Conservation (phyloP, 371 early-diverging fungal species). For the Phascolomyces articulosus region DNA sequence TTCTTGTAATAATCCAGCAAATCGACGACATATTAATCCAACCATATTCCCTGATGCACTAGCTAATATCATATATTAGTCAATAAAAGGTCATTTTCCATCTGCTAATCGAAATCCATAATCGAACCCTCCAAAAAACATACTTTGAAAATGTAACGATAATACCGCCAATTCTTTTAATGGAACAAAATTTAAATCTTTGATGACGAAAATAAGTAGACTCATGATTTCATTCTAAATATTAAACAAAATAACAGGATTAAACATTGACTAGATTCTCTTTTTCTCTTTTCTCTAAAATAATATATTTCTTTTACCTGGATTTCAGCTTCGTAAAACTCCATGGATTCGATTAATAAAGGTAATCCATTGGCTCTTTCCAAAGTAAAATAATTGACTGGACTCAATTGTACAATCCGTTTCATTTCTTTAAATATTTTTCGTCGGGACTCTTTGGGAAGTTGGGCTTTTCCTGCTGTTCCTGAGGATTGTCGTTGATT, state of each 20-base stretch:
- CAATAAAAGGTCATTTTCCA: not conserved
- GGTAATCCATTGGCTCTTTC: constrained; percentile 54
- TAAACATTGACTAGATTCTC: too few relatives aligned
- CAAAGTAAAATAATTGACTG: constrained; percentile 61
- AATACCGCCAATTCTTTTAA: constrained; percentile 66
- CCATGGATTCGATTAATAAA: constrained; percentile 60
- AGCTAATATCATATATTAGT: constrained; percentile 22
- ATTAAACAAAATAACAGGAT: constrained; percentile 1
- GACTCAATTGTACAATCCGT: constrained; percentile 42
- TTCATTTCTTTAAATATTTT: constrained; percentile 44
- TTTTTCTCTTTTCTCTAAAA: too few relatives aligned
- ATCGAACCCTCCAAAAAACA: too few relatives aligned
- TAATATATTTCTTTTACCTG: constrained; percentile 33
- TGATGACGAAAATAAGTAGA: constrained; percentile 58
- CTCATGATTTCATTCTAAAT: constrained; percentile 56
- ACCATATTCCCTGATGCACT: constrained; percentile 58
- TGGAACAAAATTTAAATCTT: constrained; percentile 71
- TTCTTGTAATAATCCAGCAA: constrained; percentile 43
- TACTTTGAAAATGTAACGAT: constrained; percentile 67
- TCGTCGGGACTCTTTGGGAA: constrained; percentile 29
- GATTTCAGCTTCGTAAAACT: constrained; percentile 47
- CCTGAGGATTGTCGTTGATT: constrained; percentile 22
- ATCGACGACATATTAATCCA: constrained; percentile 53
- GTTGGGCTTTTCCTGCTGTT: constrained; percentile 14
- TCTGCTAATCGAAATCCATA: too few relatives aligned